These are phyloP conservation scores for Bothriochloa decipiens DNA, from an alignment of 176 grass and related monocot genomes.

Conservation along the genomic window DNA sequence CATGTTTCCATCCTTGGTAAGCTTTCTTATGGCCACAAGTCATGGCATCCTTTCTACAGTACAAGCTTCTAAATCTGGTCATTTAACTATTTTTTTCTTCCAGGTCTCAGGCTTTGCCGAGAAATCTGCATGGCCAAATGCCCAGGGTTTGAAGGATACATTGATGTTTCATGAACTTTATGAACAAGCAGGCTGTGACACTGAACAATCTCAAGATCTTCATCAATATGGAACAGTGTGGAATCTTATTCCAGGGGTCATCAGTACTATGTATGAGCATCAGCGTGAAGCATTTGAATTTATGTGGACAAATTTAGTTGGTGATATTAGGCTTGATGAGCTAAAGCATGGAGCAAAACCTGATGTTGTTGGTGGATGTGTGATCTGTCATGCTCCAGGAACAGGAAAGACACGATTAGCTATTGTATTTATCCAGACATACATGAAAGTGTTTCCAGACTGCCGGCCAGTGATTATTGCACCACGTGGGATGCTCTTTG, in stretches of 20 bases:
- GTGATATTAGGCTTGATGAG: slow-evolving; percentile 71
- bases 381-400: slow-evolving; percentile 92
- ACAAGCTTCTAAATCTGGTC: slow-evolving; percentile 8
- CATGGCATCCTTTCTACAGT: background rate
- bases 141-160: slow-evolving; percentile 41
- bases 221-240: slow-evolving; percentile 69
- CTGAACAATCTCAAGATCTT: slow-evolving; percentile 41
- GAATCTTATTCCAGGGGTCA: slow-evolving; percentile 83
- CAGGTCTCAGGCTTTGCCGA: slow-evolving; percentile 55
- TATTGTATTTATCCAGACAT: slow-evolving; percentile 89
- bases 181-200: slow-evolving; percentile 43
- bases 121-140: slow-evolving; percentile 50
- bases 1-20: slow-evolving; percentile 59
- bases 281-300: slow-evolving; percentile 90
- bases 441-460: slow-evolving; percentile 83
- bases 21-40: slow-evolving; percentile 37
- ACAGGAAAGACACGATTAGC: slow-evolving; percentile 90
- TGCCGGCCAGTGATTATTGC: slow-evolving; percentile 86
- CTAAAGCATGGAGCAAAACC: slow-evolving; percentile 57
- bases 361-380: slow-evolving; percentile 88
- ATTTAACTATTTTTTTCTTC: slow-evolving; percentile 29
- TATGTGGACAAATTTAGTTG: slow-evolving; percentile 92
- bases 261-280: slow-evolving; percentile 72
- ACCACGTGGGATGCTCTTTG: slow-evolving; percentile 85
- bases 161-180: slow-evolving; percentile 58